Evolutionary conservation across 164 flowering plant genomes (phyloP).

Genomic region (Umbilicus rupestris): DNA sequence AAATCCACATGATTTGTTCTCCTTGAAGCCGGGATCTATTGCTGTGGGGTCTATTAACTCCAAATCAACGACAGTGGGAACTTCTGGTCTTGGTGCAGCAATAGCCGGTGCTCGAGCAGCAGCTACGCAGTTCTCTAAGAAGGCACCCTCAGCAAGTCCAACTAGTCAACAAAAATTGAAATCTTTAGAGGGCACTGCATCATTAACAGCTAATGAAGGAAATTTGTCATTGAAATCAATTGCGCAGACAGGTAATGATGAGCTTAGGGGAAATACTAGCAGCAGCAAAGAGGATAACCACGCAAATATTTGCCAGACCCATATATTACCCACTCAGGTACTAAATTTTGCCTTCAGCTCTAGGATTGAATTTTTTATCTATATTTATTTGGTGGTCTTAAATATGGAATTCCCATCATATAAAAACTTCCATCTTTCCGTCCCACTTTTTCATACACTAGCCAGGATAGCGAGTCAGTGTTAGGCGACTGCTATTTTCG

Average conservation of each 20-base stretch:
- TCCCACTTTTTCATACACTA: not conserved
- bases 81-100: slow-evolving; percentile 48
- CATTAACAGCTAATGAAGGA: not conserved
- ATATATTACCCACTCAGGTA: not conserved
- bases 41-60: slow-evolving; percentile 12
- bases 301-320: not conserved
- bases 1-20: slow-evolving; percentile 49
- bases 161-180: not conserved
- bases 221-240: not conserved
- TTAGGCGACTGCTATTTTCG: not conserved
- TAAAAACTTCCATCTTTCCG: no score
- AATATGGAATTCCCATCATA: not conserved
- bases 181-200: not conserved
- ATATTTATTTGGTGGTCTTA: not conserved
- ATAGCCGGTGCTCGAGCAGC: slow-evolving; percentile 87
- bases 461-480: not conserved
- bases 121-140: slow-evolving; percentile 64
- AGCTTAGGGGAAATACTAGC: not conserved
- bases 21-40: slow-evolving; percentile 75
- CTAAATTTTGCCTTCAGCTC: not conserved
- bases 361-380: not conserved
- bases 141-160: slow-evolving; percentile 8
- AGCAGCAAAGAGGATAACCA: not conserved
- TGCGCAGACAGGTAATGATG: not conserved
- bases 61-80: slow-evolving; percentile 25